phyloP scores from a whole-genome alignment of 1,139 yeast species.

The Protomyces pachydermus region DNA sequence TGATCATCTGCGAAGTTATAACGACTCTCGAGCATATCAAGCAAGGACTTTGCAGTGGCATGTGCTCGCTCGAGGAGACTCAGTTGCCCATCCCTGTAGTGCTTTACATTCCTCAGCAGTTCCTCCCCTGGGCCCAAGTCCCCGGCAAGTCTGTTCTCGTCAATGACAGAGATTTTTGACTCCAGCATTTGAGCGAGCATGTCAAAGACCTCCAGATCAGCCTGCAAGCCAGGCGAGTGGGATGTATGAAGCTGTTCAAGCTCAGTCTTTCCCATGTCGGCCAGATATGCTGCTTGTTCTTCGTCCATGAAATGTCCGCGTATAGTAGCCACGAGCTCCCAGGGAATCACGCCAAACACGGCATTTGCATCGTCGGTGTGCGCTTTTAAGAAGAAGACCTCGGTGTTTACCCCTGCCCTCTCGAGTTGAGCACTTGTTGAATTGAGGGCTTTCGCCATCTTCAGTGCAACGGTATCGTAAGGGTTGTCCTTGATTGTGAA shows the following conservation, averaged over 20 bases:
- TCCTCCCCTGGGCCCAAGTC: neutral
- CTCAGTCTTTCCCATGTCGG: neutral
- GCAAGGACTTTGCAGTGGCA: neutral
- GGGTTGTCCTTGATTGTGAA: slow-evolving; percentile 5
- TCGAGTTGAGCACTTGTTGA: neutral
- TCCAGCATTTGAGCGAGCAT: neutral
- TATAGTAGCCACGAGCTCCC: neutral
- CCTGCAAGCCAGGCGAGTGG: neutral
- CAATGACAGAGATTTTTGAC: neutral
- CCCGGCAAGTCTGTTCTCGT: too few species aligned
- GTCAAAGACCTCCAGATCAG: neutral
- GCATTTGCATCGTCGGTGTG: neutral
- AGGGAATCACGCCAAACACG: neutral
- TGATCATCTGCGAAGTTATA: neutral
- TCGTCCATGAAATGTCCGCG: neutral
- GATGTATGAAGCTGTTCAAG: neutral
- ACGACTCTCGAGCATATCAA: neutral
- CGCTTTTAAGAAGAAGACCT: neutral
- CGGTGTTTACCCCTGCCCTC: neutral
- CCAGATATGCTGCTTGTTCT: neutral
- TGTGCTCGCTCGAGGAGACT: neutral
- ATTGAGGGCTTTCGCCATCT: neutral
- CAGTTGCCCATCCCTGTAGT: neutral
- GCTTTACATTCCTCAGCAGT: neutral
- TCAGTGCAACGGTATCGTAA: neutral